A percentile compares a stretch with the other conserved stretches of the same genome.
Evolutionary conservation across 805 yeast genomes (phyloP).

Genomic region (Lipomyces spencermartinsiae): DNA sequence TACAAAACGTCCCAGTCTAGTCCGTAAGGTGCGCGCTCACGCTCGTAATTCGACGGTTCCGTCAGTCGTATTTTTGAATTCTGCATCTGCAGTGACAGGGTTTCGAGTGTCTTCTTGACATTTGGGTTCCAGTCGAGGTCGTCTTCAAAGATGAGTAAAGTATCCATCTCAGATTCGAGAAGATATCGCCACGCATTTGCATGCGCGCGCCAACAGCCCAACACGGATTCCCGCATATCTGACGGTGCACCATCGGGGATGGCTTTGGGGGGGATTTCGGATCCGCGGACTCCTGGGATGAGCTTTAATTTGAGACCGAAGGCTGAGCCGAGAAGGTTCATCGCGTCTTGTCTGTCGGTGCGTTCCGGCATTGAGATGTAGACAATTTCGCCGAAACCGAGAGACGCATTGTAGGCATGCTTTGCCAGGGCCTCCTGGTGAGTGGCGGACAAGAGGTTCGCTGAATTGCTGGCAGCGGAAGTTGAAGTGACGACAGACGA

Average conservation of each 20-base stretch:
- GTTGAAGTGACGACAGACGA: background rate
- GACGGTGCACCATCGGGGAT: constrained; percentile 14
- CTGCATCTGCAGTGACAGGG: constrained; percentile 16
- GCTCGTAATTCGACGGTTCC: constrained; percentile 18
- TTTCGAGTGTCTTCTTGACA: constrained; percentile 15
- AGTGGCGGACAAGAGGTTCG: background rate
- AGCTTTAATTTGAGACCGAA: constrained; percentile 10
- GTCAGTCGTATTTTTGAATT: constrained; percentile 12
- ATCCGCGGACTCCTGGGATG: constrained; percentile 20
- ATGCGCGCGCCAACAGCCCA: constrained; percentile 31
- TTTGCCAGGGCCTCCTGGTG: background rate
- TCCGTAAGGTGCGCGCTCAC: constrained; percentile 22
- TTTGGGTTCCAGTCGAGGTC: constrained; percentile 26
- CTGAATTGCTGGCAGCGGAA: background rate
- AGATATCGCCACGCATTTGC: constrained; percentile 22
- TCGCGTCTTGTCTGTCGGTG: constrained; percentile 28
- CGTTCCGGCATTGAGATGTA: constrained; percentile 23
- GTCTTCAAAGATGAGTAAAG: constrained; percentile 25
- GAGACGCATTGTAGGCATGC: constrained; percentile 19
- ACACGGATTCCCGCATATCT: constrained; percentile 9
- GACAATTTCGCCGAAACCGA: constrained; percentile 24
- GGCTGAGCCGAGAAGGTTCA: constrained; percentile 14
- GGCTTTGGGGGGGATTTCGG: constrained; percentile 15
- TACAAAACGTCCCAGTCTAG: constrained; percentile 25
- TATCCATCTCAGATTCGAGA: constrained; percentile 21